Evolutionary conservation across 2,329 filamentous ascomycete genomes (phyloP).

Genomic region (Diaporthe batatas): DNA sequence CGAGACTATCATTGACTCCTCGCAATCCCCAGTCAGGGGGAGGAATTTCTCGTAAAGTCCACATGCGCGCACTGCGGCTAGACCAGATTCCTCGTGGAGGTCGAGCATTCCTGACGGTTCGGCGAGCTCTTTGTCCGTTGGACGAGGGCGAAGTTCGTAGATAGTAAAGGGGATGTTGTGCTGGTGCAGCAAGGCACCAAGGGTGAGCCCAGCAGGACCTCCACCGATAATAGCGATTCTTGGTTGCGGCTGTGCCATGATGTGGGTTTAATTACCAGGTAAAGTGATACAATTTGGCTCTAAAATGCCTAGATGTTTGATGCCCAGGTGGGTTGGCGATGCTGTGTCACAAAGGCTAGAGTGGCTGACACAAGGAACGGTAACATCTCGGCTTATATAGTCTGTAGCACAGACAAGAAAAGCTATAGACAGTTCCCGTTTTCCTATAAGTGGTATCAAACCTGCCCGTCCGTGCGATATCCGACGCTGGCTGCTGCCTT

Average conservation of each 20-base stretch:
- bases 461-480: conserved; percentile 19
- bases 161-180: conserved; percentile 52
- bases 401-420: background rate
- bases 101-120: conserved; percentile 60
- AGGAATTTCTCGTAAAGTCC: conserved; percentile 60
- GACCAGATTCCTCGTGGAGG: conserved; percentile 61
- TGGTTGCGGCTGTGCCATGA: conserved; percentile 26
- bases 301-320: background rate
- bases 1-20: conserved; percentile 54
- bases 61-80: conserved; percentile 58
- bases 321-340: background rate
- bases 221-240: conserved; percentile 61
- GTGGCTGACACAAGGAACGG: background rate
- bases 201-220: conserved; percentile 61
- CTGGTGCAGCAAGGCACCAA: conserved; percentile 60
- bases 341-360: too few species aligned
- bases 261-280: too few species aligned
- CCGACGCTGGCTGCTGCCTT: background rate
- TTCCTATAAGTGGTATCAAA: background rate
- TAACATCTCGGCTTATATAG: conserved; percentile 15
- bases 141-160: conserved; percentile 52
- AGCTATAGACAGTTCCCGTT: background rate
- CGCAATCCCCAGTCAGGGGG: conserved; percentile 57
- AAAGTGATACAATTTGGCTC: background rate
- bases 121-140: conserved; percentile 46